Conservation (phyloP, 495 filamentous ascomycete species). For the Penicillium waksmanii region DNA sequence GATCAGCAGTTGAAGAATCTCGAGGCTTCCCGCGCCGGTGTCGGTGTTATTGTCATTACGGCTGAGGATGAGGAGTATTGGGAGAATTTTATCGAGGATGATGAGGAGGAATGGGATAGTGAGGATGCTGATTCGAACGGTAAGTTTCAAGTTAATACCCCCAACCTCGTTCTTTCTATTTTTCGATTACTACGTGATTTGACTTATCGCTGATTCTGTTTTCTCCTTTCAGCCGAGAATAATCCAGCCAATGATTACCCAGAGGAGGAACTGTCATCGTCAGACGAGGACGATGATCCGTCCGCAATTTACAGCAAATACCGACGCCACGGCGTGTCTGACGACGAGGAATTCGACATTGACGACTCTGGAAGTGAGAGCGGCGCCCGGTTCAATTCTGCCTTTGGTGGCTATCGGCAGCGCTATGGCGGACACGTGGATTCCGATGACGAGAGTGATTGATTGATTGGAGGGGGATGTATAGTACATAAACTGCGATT, state of each 20-base stretch:
- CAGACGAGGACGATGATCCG: constrained; percentile 57
- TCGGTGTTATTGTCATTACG: constrained; percentile 63
- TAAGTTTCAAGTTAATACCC: constrained; percentile 24
- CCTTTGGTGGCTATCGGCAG: constrained; percentile 27
- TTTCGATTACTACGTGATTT: no score
- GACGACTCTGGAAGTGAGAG: constrained; percentile 54
- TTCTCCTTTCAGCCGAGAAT: constrained; percentile 55
- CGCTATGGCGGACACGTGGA: constrained; percentile 29
- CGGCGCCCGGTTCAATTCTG: constrained; percentile 18
- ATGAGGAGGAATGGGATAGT: constrained; percentile 60
- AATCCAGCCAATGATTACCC: constrained; percentile 71
- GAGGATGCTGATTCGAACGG: constrained; percentile 68
- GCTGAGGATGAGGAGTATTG: constrained; percentile 61
- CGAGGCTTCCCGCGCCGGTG: constrained; percentile 38
- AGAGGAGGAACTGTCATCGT: constrained; percentile 63
- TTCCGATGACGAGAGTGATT: constrained; percentile 32
- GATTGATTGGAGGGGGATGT: constrained; percentile 6
- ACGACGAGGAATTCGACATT: constrained; percentile 61
- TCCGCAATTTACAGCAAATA: constrained; percentile 53
- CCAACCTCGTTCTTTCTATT: no score
- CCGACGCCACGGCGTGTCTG: constrained; percentile 43
- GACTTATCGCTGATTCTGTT: no score
- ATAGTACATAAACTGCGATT: no score
- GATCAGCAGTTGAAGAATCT: constrained; percentile 38
- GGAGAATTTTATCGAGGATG: constrained; percentile 58